phyloP scores from a whole-genome alignment of 129 eudicot genomes.

The Ambrosia trifida region DNA sequence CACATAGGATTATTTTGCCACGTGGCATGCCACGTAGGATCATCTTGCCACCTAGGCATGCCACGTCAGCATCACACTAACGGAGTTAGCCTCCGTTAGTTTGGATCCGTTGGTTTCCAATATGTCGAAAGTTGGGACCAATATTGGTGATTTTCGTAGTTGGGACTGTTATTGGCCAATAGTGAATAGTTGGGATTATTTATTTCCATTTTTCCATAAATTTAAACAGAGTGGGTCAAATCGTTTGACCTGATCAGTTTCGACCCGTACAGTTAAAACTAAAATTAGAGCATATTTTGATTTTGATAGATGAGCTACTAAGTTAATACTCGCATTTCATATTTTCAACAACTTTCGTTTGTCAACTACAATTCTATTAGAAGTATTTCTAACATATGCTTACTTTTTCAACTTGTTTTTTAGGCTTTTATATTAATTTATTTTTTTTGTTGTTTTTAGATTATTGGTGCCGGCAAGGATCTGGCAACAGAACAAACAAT shows the following conservation, averaged over 20 bases:
- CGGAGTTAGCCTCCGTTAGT: too few relatives aligned
- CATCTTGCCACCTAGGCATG: too few relatives aligned
- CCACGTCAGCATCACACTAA: too few relatives aligned
- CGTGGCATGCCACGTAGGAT: too few relatives aligned
- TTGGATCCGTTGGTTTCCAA: too few relatives aligned
- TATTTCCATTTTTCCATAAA: too few relatives aligned
- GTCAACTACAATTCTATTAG: constrained; percentile 29
- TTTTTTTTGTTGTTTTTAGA: constrained; percentile 39
- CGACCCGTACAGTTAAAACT: not conserved
- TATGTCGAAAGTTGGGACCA: too few relatives aligned
- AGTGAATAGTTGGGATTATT: too few relatives aligned
- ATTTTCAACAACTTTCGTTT: not conserved
- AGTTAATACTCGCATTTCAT: not conserved
- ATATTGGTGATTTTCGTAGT: too few relatives aligned
- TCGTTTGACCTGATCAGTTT: not conserved
- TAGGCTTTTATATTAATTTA: not conserved
- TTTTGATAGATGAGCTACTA: constrained; percentile 14
- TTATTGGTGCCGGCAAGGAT: constrained; percentile 91
- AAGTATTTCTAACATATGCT: constrained; percentile 7
- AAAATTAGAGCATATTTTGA: constrained; percentile 15
- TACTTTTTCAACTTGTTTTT: constrained; percentile 21
- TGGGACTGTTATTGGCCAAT: too few relatives aligned
- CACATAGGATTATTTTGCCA: too few relatives aligned
- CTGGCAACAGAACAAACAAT: constrained; percentile 91
- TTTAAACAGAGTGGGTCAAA: too few relatives aligned